These are phyloP conservation scores for Leccinum longicurvipes DNA, from an alignment of 768 basidiomycete species.

Conservation along the genomic window DNA sequence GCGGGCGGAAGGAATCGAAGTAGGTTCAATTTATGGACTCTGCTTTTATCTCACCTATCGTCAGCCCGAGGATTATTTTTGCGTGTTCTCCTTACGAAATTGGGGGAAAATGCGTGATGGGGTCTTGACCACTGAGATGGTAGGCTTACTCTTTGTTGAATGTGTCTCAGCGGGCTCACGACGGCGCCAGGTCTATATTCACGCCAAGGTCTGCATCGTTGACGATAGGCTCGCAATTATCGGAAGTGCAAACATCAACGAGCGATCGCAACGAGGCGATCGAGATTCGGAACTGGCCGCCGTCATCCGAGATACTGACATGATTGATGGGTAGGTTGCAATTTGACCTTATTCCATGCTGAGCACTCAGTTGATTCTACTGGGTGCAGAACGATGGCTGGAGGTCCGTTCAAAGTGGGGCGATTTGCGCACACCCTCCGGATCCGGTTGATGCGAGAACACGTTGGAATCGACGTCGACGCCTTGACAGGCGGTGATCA, in stretches of 20 bases:
- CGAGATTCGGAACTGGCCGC: constrained; percentile 94
- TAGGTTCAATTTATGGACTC: constrained; percentile 29
- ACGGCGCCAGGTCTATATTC: constrained; percentile 72
- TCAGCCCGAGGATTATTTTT: constrained; percentile 92
- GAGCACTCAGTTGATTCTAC: neutral
- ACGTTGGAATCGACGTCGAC: constrained; percentile 94
- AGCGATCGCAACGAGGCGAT: constrained; percentile 92
- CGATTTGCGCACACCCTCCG: constrained; percentile 95
- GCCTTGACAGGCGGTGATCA: constrained; percentile 70
- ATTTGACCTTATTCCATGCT: neutral
- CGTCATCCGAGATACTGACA: constrained; percentile 93
- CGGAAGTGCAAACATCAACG: constrained; percentile 97
- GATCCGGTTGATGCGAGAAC: constrained; percentile 93
- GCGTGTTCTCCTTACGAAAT: constrained; percentile 85
- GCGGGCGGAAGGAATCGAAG: constrained; percentile 84
- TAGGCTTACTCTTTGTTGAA: constrained; percentile 24
- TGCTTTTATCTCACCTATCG: neutral
- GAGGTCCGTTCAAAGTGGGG: constrained; percentile 91
- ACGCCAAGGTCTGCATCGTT: constrained; percentile 70
- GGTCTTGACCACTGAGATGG: constrained; percentile 84
- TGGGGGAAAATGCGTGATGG: constrained; percentile 92
- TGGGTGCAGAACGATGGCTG: constrained; percentile 77
- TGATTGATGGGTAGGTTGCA: constrained; percentile 82
- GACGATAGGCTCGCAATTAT: constrained; percentile 95
- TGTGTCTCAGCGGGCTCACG: constrained; percentile 7